phyloP scores from a whole-genome alignment of 257 asterid species.

The Anisodus tanguticus region DNA sequence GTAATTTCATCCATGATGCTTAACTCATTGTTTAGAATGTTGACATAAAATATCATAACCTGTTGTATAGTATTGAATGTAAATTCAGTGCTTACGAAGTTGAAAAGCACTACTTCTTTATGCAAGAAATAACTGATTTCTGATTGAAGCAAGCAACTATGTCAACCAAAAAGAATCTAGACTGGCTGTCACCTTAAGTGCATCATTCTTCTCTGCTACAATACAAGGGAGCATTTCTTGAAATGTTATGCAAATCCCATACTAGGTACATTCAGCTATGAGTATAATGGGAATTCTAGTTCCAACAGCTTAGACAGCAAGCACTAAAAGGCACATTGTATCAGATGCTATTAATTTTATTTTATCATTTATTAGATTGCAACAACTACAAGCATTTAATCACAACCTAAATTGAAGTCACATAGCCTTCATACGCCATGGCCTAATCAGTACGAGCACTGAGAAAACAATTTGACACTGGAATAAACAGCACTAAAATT shows the following conservation, averaged over 20 bases:
- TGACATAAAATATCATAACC: slow-evolving; percentile 36
- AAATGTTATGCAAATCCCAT: neutral
- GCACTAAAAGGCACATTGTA: neutral
- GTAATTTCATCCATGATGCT: slow-evolving; percentile 33
- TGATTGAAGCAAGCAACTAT: neutral
- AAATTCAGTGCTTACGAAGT: slow-evolving; percentile 34
- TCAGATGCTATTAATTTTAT: neutral
- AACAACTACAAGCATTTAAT: neutral
- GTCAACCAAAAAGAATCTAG: slow-evolving; percentile 22
- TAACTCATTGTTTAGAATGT: slow-evolving; percentile 40
- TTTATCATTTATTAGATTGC: neutral
- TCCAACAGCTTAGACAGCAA: slow-evolving; percentile 12
- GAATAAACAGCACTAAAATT: neutral
- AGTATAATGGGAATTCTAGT: neutral
- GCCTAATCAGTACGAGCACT: neutral
- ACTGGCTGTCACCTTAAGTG: neutral
- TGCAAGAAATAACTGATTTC: neutral
- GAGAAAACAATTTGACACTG: neutral
- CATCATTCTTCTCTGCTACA: neutral
- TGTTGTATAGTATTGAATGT: slow-evolving; percentile 43
- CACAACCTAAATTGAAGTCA: neutral
- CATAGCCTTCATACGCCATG: neutral
- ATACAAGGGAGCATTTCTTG: neutral
- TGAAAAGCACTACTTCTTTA: neutral
- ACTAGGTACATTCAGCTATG: neutral